Base-by-base conservation (phyloP, 129 eudicot species). In the Ambrosia trifida region DNA sequence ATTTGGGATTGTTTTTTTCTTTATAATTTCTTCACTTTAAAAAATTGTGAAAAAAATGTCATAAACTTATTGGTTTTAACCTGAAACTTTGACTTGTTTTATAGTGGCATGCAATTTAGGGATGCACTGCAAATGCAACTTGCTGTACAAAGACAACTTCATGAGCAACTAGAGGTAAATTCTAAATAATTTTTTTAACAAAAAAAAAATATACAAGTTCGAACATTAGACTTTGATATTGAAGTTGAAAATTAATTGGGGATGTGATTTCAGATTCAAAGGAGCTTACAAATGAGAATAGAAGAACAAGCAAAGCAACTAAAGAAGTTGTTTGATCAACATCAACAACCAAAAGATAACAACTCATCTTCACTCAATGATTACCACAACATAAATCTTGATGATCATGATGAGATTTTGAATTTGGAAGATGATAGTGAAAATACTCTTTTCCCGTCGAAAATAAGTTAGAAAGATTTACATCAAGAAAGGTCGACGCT, bases 261-360 rank as follows among this genome's bases (percentile, higher is more conserved):
- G 6, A 5, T 58, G 4, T 49, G 2, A 7, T 36, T 11, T 56
- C 73, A 93, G 96, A 85, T 87, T 80, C 98, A 87, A 66, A 57
- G 95, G 40, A 85, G 35, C 50, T 75, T 93, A 54, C 98, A 89
- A 65, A 16, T 87, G 80, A 85, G 95, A 81, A 89, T 89, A 32
- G 95, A 93, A 78, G 95, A 87, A 76, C 95, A 93, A 77, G 85
- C 90, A 33, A 79, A 70, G 63, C 95, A 93, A 69, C 88, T 93
- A 66, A 83, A 83, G 80, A 80, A 64, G 78, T 83, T 89, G 91
- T 79, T 89, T 49, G 92, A 93, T 59, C 85, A 89, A 68, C 94
- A 91, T 66, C 84, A 81, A 12, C 95, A 87, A 72, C 89, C 81
- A 9, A 80, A 83, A 32, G 63, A 85, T 20, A 82, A 70, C 28